Evolutionary conservation across 2,329 filamentous ascomycete genomes (phyloP).

Genomic region (Neoascochyta sp.): DNA sequence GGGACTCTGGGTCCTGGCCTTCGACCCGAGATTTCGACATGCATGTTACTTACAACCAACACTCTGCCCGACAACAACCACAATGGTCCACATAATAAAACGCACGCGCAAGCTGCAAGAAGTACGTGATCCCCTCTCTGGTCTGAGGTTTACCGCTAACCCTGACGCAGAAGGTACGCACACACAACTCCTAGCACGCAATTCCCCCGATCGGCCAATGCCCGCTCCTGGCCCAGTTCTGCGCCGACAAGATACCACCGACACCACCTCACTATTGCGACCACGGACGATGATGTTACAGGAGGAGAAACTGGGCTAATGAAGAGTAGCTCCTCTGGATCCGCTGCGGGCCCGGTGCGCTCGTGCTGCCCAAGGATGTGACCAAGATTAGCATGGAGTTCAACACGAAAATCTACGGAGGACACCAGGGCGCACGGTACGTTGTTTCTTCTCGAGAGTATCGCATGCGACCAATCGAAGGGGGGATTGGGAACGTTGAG

Average conservation of each 20-base stretch:
- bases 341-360: conserved; percentile 77
- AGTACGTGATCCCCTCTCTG: conserved; percentile 49
- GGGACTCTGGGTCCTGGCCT: too few relatives aligned
- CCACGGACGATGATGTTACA: too few relatives aligned
- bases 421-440: conserved; percentile 71
- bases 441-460: conserved; percentile 11
- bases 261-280: too few relatives aligned
- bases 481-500: too few relatives aligned
- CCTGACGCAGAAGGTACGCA: conserved; percentile 34
- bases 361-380: conserved; percentile 72
- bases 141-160: conserved; percentile 19
- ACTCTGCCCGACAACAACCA: too few relatives aligned
- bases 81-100: conserved; percentile 58
- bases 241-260: too few relatives aligned
- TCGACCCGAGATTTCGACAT: too few relatives aligned
- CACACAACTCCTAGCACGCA: too few relatives aligned
- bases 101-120: conserved; percentile 71
- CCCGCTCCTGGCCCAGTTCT: too few relatives aligned
- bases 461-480: background rate
- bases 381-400: conserved; percentile 74
- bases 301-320: too few relatives aligned
- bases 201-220: too few relatives aligned
- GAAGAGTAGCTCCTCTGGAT: conserved; percentile 66
- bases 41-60: too few relatives aligned
- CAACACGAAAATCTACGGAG: conserved; percentile 57